Evolutionary conservation across 352 stramenopile species (phyloP).

Genomic region (Phytophthora aleatoria): DNA sequence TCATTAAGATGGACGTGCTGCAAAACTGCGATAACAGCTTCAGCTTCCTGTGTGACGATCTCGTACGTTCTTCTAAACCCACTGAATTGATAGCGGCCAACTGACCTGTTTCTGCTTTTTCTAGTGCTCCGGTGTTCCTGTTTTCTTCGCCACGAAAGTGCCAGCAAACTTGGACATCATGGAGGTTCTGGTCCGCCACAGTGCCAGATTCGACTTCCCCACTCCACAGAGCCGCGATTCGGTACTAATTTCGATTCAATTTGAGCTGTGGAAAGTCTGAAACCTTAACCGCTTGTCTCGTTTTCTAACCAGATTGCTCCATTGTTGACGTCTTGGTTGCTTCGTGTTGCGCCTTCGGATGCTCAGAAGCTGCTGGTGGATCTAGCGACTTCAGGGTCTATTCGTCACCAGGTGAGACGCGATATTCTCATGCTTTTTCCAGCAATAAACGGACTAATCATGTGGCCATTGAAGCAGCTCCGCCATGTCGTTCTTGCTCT

Average conservation of each 20-base stretch:
- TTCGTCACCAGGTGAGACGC: constrained; percentile 18
- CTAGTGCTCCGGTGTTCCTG: not conserved
- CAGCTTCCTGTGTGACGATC: constrained; percentile 18
- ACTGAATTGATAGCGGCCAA: too few species aligned
- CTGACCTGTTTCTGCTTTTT: too few species aligned
- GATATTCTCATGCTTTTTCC: not conserved
- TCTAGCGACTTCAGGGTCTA: constrained; percentile 8
- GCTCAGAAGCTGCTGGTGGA: constrained; percentile 12
- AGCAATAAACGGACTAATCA: too few species aligned
- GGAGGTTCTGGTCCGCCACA: constrained; percentile 28
- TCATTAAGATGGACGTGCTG: constrained; percentile 25
- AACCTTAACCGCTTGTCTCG: not conserved
- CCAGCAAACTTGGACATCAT: constrained; percentile 23
- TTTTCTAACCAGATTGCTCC: constrained; percentile 4
- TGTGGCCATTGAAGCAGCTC: constrained; percentile 1
- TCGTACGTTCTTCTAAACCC: constrained; percentile 1
- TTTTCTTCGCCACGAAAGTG: constrained; percentile 15
- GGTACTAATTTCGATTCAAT: constrained; percentile 3
- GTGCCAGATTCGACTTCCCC: constrained; percentile 28
- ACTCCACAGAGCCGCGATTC: constrained; percentile 16
- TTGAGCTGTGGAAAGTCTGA: not conserved
- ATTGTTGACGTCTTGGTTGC: not conserved
- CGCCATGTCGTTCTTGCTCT: constrained; percentile 14
- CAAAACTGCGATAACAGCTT: constrained; percentile 17
- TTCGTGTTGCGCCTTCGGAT: constrained; percentile 1